phyloP scores from a whole-genome alignment of 192 early-diverging fungal genomes.

The Gonapodya sp. region DNA sequence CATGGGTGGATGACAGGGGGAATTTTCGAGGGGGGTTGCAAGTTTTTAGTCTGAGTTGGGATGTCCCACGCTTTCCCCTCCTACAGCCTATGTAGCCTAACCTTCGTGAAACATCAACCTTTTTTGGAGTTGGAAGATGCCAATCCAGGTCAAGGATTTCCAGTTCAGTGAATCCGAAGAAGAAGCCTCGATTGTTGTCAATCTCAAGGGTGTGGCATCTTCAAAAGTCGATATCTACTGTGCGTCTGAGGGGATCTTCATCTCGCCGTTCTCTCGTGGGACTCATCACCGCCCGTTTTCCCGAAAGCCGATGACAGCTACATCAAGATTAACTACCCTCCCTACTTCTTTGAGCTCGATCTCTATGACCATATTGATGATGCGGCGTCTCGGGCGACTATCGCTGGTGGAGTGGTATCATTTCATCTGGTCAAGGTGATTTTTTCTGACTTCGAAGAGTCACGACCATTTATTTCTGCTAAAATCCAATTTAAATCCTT shows the following conservation, averaged over 20 bases:
- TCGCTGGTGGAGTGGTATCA: conserved; percentile 28
- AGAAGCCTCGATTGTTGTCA: not conserved
- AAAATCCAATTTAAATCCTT: conserved; percentile 16
- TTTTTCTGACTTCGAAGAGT: not conserved
- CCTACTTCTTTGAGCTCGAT: conserved; percentile 45
- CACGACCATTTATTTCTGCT: not conserved
- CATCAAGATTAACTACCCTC: conserved; percentile 39
- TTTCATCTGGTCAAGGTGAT: conserved; percentile 32
- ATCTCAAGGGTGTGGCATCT: not conserved
- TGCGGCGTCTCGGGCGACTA: conserved; percentile 22
- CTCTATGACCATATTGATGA: conserved; percentile 23
- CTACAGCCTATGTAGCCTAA: too few species aligned
- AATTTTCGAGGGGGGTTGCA: too few species aligned
- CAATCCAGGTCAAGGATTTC: not conserved
- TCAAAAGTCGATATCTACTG: not conserved
- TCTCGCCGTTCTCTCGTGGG: not conserved
- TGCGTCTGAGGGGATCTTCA: not conserved
- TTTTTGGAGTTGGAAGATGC: too few species aligned
- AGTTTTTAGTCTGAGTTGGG: too few species aligned
- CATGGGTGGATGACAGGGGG: too few species aligned
- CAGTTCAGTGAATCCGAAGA: not conserved
- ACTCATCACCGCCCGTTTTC: not conserved
- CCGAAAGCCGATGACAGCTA: conserved; percentile 33
- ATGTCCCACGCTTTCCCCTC: too few species aligned
- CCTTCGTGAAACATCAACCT: too few species aligned